These are phyloP conservation scores for Phytophthora sansomeana DNA, from an alignment of 352 stramenopile species.

Conservation along the genomic window DNA sequence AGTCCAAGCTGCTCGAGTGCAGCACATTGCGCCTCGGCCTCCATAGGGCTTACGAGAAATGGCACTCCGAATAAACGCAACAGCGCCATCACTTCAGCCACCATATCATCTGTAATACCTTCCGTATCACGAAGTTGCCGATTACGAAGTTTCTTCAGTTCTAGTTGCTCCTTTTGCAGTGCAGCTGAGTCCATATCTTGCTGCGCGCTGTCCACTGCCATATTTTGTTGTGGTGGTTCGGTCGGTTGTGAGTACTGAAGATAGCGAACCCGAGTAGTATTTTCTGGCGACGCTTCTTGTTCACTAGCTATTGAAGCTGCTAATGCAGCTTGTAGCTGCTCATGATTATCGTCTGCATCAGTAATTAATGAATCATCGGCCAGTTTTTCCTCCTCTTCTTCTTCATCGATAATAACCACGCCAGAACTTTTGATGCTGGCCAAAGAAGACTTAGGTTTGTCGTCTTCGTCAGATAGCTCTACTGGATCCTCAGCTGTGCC, in stretches of 20 bases:
- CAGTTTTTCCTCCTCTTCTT: conserved; percentile 29
- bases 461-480: conserved; percentile 29
- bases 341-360: conserved; percentile 26
- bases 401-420: conserved; percentile 38
- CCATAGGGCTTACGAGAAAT: conserved; percentile 99
- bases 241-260: conserved; percentile 49
- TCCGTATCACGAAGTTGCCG: conserved; percentile 92
- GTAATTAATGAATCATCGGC: not conserved
- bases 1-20: conserved; percentile 95
- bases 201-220: conserved; percentile 17
- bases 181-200: conserved; percentile 42
- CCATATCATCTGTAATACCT: conserved; percentile 98
- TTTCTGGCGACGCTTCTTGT: conserved; percentile 18
- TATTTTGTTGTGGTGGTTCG: conserved; percentile 9
- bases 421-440: conserved; percentile 10
- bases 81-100: conserved; percentile 96
- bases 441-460: conserved; percentile 6
- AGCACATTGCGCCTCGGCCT: conserved; percentile 99
- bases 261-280: conserved; percentile 43
- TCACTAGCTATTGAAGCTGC: conserved; percentile 47
- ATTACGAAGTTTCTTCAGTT: conserved; percentile 83
- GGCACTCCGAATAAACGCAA: conserved; percentile 98
- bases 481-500: conserved; percentile 22
- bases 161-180: conserved; percentile 65
- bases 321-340: conserved; percentile 44